These are phyloP conservation scores for Piper longum DNA, from an alignment of 164 flowering plant species.

Conservation along the genomic window DNA sequence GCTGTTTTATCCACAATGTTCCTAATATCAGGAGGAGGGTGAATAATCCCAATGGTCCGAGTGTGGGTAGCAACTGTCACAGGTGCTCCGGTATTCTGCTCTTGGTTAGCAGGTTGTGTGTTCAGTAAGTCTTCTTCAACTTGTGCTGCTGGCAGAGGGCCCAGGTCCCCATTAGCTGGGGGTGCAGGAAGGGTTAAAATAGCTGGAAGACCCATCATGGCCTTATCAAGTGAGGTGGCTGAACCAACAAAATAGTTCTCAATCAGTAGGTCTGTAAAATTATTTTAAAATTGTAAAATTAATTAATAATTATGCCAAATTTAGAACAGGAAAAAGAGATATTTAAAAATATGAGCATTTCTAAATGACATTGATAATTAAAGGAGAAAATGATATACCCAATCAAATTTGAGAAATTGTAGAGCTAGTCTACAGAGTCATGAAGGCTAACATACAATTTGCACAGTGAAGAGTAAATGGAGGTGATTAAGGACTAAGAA, in stretches of 20 bases:
- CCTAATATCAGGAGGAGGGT: slow-evolving; percentile 95
- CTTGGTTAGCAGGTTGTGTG: slow-evolving; percentile 21
- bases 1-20: slow-evolving; percentile 83
- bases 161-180: slow-evolving; percentile 70
- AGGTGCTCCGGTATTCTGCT: slow-evolving; percentile 18
- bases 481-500: too few relatives aligned
- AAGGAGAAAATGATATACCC: too few relatives aligned
- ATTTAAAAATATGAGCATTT: too few relatives aligned
- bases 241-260: neutral
- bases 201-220: slow-evolving; percentile 46
- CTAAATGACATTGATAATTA: too few relatives aligned
- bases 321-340: too few relatives aligned
- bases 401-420: too few relatives aligned
- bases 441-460: too few relatives aligned
- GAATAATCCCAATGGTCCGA: slow-evolving; percentile 82
- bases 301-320: too few relatives aligned
- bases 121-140: slow-evolving; percentile 15
- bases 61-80: slow-evolving; percentile 71
- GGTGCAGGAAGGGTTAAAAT: slow-evolving; percentile 89
- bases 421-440: too few relatives aligned
- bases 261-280: too few relatives aligned
- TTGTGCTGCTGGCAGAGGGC: slow-evolving; percentile 61
- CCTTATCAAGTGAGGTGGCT: neutral
- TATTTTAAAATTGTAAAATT: too few relatives aligned
- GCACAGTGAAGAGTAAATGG: too few relatives aligned